phyloP scores from a whole-genome alignment of 1,284 basidiomycete genomes.

The Marasmius sp. region DNA sequence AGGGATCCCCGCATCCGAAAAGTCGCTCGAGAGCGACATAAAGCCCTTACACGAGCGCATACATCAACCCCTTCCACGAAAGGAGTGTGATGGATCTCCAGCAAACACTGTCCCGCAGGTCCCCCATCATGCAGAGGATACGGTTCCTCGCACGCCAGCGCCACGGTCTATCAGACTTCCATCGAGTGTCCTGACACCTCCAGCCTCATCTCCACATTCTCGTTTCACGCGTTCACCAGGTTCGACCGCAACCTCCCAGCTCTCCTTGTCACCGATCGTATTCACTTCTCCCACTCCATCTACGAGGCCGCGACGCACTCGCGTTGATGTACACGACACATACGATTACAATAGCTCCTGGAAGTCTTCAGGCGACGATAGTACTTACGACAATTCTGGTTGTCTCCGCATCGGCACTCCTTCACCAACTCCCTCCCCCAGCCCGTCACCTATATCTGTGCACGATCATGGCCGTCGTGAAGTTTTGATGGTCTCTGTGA shows the following conservation, averaged over 20 bases:
- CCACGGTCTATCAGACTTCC: neutral
- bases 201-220: conserved; percentile 3
- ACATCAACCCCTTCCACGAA: too few species aligned
- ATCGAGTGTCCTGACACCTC: neutral
- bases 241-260: conserved; percentile 5
- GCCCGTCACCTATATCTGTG: conserved; percentile 9
- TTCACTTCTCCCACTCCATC: conserved; percentile 33
- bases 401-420: conserved; percentile 11
- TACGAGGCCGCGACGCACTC: conserved; percentile 9
- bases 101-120: too few species aligned
- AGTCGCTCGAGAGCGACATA: too few species aligned
- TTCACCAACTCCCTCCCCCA: conserved; percentile 4
- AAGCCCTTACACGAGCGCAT: too few species aligned
- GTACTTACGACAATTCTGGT: conserved; percentile 10
- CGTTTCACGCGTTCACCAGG: neutral
- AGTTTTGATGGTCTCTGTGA: conserved; percentile 4
- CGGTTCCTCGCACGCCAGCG: neutral
- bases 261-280: conserved; percentile 28
- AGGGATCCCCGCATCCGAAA: too few species aligned
- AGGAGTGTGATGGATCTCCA: too few species aligned
- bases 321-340: conserved; percentile 13
- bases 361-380: conserved; percentile 17
- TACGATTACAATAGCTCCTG: conserved; percentile 20
- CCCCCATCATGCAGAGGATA: neutral
- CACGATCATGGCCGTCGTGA: neutral